A percentile compares a stretch with the other conserved stretches of the same genome.
phyloP scores from a whole-genome alignment of 2,329 filamentous ascomycete genomes.

The Microsporum ferrugineum region DNA sequence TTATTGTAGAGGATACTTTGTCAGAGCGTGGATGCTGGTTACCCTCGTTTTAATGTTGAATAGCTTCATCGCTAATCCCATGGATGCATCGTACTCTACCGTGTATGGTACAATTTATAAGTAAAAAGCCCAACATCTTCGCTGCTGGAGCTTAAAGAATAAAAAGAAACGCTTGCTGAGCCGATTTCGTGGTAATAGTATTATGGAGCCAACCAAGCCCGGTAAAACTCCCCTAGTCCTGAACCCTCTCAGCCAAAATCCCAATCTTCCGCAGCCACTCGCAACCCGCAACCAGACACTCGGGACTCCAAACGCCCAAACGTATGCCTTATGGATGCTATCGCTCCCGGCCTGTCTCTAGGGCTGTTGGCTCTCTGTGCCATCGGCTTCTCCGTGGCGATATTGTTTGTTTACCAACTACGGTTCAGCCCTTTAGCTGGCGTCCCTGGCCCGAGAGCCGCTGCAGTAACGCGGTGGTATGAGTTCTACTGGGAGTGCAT shows the following conservation, averaged over 20 bases:
- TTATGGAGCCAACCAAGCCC: not conserved
- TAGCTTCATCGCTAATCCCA: no score
- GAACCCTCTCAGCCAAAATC: not conserved
- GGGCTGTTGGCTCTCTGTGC: not conserved
- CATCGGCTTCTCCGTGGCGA: not conserved
- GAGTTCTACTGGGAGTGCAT: constrained; percentile 10
- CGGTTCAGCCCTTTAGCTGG: constrained; percentile 22
- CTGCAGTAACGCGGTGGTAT: constrained; percentile 13
- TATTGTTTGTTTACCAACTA: constrained; percentile 20
- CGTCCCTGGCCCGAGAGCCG: constrained; percentile 24
- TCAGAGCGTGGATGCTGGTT: no score
- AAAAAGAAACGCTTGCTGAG: no score
- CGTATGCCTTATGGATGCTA: not conserved
- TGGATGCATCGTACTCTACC: no score
- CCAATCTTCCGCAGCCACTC: not conserved
- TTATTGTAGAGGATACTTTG: no score
- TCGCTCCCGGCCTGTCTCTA: not conserved
- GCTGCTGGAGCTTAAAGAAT: no score
- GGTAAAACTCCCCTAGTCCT: not conserved
- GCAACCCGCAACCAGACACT: not conserved
- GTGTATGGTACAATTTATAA: no score
- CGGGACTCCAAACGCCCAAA: not conserved
- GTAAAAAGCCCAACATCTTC: no score
- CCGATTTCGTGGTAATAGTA: not conserved
- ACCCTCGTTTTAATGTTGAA: no score